Evolutionary conservation across 2,329 filamentous ascomycete species (phyloP).

Genomic region (Colletotrichum sp.): DNA sequence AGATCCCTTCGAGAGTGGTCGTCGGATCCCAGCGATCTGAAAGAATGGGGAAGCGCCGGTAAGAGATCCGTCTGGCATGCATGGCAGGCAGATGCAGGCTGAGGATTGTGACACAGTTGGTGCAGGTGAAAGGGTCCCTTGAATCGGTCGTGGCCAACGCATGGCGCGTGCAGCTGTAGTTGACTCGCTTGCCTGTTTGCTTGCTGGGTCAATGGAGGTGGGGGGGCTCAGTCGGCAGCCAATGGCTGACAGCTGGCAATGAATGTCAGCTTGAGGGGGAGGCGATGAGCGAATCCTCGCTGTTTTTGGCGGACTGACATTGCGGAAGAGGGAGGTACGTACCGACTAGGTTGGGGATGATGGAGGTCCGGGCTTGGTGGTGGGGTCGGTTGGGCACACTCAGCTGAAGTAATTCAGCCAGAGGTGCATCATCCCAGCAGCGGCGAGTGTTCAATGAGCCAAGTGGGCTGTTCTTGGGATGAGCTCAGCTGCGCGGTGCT

Average conservation of each 20-base stretch:
- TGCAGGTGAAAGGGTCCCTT: slow-evolving; percentile 2
- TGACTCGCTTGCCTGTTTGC: neutral
- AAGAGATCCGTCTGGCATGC: neutral
- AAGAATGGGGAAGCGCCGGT: neutral
- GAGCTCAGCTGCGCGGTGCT: neutral
- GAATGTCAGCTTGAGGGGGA: neutral
- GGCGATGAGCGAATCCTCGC: neutral
- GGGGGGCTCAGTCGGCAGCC: neutral
- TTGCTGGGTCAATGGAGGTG: neutral
- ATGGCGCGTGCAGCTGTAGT: slow-evolving; percentile 7
- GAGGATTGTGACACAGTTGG: slow-evolving; percentile 3
- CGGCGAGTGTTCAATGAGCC: neutral
- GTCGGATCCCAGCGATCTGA: neutral
- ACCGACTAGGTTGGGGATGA: neutral
- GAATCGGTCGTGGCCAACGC: slow-evolving; percentile 5
- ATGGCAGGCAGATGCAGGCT: neutral
- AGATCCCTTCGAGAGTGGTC: neutral
- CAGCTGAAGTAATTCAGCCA: slow-evolving; percentile 1
- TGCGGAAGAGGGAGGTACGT: neutral
- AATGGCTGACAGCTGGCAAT: neutral
- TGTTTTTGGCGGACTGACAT: neutral
- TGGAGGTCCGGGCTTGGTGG: neutral
- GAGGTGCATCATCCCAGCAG: neutral
- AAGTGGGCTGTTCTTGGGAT: neutral
- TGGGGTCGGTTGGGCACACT: neutral